Evolutionary conservation across 2,329 filamentous ascomycete species (phyloP).

Genomic region (Diaporthe velutina): DNA sequence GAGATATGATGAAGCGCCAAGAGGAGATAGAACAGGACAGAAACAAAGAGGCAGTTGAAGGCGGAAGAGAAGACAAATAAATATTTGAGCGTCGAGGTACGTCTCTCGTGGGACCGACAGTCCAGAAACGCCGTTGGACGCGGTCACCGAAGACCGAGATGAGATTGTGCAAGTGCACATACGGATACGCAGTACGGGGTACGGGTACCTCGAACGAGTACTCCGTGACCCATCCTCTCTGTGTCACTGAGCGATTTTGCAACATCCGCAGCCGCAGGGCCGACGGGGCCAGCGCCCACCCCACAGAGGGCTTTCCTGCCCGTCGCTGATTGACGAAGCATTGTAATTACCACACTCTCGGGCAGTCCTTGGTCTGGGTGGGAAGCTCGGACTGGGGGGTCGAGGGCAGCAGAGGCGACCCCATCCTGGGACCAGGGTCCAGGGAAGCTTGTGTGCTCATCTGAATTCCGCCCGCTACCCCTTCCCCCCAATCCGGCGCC

Average conservation of each 20-base stretch:
- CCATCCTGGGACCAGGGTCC: constrained; percentile 20
- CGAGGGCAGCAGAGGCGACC: background rate
- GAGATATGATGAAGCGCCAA: background rate
- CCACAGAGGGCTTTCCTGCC: constrained; percentile 1
- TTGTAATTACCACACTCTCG: constrained; percentile 33
- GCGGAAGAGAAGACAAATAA: constrained; percentile 28
- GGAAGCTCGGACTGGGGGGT: constrained; percentile 12
- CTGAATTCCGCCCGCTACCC: constrained; percentile 10
- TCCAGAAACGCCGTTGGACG: constrained; percentile 2
- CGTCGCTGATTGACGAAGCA: constrained; percentile 20
- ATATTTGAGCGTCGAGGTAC: constrained; percentile 28
- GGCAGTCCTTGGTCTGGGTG: constrained; percentile 10
- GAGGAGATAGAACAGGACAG: background rate
- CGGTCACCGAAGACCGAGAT: constrained; percentile 34
- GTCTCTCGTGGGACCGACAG: constrained; percentile 22
- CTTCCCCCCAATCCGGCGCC: background rate
- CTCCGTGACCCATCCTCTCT: background rate
- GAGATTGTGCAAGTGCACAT: constrained; percentile 26
- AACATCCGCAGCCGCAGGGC: constrained; percentile 24
- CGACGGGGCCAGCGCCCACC: constrained; percentile 20
- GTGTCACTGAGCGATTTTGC: constrained; percentile 36
- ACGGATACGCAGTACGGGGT: constrained; percentile 10
- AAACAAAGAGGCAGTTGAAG: background rate
- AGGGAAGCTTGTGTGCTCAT: constrained; percentile 19
- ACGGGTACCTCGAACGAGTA: constrained; percentile 3